phyloP scores from a whole-genome alignment of 2,329 filamentous ascomycete species.

The Botrytis medusae region DNA sequence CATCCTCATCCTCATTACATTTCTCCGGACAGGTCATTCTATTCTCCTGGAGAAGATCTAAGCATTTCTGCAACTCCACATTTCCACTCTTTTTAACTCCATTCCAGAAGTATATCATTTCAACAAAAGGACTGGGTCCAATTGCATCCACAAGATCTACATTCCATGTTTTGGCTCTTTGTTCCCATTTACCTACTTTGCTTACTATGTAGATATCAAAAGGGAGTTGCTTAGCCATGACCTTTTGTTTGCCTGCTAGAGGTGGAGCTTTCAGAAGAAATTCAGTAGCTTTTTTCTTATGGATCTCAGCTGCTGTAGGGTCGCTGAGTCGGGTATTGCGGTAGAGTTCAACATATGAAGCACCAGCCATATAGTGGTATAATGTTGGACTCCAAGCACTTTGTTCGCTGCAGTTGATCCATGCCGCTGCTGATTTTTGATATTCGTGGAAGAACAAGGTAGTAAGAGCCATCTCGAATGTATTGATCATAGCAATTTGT shows the following conservation, averaged over 20 bases:
- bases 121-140: conserved; percentile 76
- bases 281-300: conserved; percentile 66
- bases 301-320: conserved; percentile 50
- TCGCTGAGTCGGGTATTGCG: conserved; percentile 54
- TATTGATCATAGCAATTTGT: conserved; percentile 80
- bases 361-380: conserved; percentile 86
- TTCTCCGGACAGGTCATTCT: conserved; percentile 52
- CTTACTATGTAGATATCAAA: conserved; percentile 83
- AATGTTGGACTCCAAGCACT: conserved; percentile 90
- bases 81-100: conserved; percentile 77
- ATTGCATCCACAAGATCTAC: conserved; percentile 76
- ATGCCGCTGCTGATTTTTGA: conserved; percentile 68
- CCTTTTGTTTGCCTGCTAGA: conserved; percentile 78
- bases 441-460: conserved; percentile 80
- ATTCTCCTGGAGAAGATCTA: conserved; percentile 63
- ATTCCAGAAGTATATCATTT: conserved; percentile 95
- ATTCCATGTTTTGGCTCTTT: conserved; percentile 64
- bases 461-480: conserved; percentile 80
- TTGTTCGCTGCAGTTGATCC: conserved; percentile 71
- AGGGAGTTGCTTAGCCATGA: conserved; percentile 86
- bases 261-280: conserved; percentile 70
- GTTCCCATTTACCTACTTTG: conserved; percentile 87
- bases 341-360: conserved; percentile 78
- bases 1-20: conserved; percentile 56
- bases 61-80: conserved; percentile 61